Evolutionary conservation across 2,329 filamentous ascomycete species (phyloP), one percentile per base, ranked within the genome.

Genomic region (Penicillium sp.): DNA sequence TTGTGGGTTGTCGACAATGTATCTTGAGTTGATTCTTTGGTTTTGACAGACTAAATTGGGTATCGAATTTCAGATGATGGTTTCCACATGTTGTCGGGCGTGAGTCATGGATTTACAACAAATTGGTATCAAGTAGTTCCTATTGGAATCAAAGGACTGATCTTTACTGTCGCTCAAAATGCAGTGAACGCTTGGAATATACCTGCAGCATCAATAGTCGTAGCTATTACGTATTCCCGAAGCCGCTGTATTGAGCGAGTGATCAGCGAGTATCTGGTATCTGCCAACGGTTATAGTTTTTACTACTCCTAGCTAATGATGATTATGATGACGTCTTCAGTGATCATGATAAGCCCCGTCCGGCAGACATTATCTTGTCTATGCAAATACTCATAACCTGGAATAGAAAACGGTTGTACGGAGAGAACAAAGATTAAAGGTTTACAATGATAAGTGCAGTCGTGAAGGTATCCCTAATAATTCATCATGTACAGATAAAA

Each of bases 401-500:
- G 11, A 9, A 19, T 39, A 19, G 19, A 19, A 16, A 19, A 39
- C 31, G 13, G 7, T 39, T 10, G n/a, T 19, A 39, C 35, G 35
- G 9, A 39, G n/a, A 19, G 35, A n/a, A 8, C 4, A n/a, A 3
- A 39, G 6, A 39, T 42, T 42, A 9, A 21, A 42, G 19, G 39
- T 23, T 42, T 31, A 49, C 31, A 35, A 33, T 14, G 39, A 44
- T 9, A 16, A 35, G 33, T 43, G 27, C 26, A 62, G 66, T 65
- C 63, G 63, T 68, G 64, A 63, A 55, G 50, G 56, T 58, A 52
- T 59, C 54, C 58, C 58, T 57, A 50, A 59, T 68, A 67, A 63
- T 65, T 64, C 61, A 65, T 59, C 62, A 71, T 70, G 64, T 68
- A 67, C 70, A 69, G 59, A 58, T 54, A 61, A 65, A 31, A 48